A percentile compares a stretch with the other conserved stretches of the same genome.
Conservation (phyloP, 139 green algal genomes). For the Tetraselmis striata region DNA sequence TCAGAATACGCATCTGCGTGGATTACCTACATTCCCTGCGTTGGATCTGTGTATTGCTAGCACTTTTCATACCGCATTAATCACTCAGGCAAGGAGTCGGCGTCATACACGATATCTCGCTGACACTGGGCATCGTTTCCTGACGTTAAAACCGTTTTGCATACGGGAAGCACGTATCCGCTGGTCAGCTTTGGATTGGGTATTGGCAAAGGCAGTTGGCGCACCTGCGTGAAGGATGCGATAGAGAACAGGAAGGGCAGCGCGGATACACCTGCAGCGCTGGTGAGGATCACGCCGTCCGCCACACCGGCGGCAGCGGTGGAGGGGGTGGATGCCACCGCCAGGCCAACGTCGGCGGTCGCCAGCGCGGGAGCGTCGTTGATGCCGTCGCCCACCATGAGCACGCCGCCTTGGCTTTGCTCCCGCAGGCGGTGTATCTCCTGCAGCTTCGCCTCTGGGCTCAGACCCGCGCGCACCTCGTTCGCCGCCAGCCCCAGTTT, state of each 20-base stretch:
- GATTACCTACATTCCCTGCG: no score
- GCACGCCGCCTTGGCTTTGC: constrained; percentile 25
- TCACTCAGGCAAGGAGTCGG: no score
- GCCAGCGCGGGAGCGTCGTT: constrained; percentile 72
- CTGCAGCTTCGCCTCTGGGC: constrained; percentile 70
- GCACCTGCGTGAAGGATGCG: constrained; percentile 44
- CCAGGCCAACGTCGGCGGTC: constrained; percentile 62
- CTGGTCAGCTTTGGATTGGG: no score
- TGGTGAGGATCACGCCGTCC: constrained; percentile 73
- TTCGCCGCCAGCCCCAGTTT: constrained; percentile 44
- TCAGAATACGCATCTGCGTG: no score
- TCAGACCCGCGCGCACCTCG: constrained; percentile 47
- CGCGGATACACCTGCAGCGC: constrained; percentile 52
- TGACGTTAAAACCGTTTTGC: no score
- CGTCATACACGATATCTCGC: no score
- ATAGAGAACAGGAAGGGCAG: constrained; percentile 67
- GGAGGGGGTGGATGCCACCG: constrained; percentile 48
- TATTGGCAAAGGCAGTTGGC: no score
- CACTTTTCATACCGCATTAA: no score
- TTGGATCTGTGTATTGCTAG: no score
- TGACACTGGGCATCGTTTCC: no score
- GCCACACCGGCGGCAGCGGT: constrained; percentile 66
- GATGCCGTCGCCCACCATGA: constrained; percentile 79
- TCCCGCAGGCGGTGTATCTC: constrained; percentile 21
- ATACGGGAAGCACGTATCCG: no score